Evolutionary conservation across 495 filamentous ascomycete species (phyloP), one percentile per base, ranked within the genome.

Genomic region (Penicillium soppii): DNA sequence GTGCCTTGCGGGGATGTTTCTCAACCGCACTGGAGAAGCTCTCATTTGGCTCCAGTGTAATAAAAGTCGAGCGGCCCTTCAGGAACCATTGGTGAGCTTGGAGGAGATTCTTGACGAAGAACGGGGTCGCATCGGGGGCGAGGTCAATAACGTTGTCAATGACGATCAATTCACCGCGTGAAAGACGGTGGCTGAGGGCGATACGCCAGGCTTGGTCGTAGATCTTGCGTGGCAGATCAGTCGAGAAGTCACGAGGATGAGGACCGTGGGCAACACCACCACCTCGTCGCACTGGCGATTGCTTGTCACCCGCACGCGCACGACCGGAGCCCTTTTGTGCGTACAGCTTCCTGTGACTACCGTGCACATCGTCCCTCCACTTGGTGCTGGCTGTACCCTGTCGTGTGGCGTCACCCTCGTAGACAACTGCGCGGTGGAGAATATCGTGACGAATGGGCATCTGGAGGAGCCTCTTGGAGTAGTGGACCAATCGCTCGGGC

Each of bases 121-220:
- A 77, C 5, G 74, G 68, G 16, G 77, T 72, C 41, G 85, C 74
- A 4, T 72, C 59, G 27, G 71, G 57, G 9, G 74, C 70, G 12
- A 95, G 72, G 32, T 88, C 83, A 56, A 88, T 77, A 26, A 78
- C 74, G 56, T 87, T 85, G 52, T 91, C 84, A 55, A 94, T 81
- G 39, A 97, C 81, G 40, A 97, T 74, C 67, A 99, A 71, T 74
- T 97, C 88, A 15, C 90, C 92, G 50, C 86, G 84, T 49, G 81
- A 73, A 71, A 91, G 97, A 36, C 95, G 83, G 71, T 95, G 96
- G 56, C 87, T 91, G 47, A 99, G 78, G 1, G 95, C 95, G 27
- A 87, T 97, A 62, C 95, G 83, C 91, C 91, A 97, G 9, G 95
- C 95, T 61, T 95, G 71, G 66, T 97, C 92, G 71, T 99, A 99